Base-by-base conservation (phyloP, 495 filamentous ascomycete species). In the Trichoderma gamsii region DNA sequence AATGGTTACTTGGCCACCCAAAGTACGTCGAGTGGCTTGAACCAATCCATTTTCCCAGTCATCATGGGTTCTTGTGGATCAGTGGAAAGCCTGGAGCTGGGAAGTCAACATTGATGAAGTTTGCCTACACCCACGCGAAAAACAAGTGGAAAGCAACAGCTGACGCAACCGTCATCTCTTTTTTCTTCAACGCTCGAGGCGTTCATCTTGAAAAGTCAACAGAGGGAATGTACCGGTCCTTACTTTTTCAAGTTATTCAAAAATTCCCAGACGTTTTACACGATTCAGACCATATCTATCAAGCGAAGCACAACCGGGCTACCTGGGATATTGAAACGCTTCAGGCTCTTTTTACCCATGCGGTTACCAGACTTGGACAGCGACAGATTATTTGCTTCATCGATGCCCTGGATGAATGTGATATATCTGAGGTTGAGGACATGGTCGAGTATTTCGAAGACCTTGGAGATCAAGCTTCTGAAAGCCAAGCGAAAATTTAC, bases 191-290 rank as follows among this genome's bases (percentile, higher is more conserved):
- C 64, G 74, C 76, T 9, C 72, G 76, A 18, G 76, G 85, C 0
- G 74, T 72, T 1, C 38, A 74, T 6, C 71, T 87, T 29, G 84
- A 87, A 72, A 84, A 80, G 67, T 82, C 84, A 0, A 77, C 76
- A 2, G 4, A 65, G 1, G 85, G 86, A 6, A 84, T 87, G 81
- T 87, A 86, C 69, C 83, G 84, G 46, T 85, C 85, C 0, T 68
- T 87, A 1, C 69, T 82, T 25, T 41, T 75, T 5, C 77, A 82
- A 41, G 68, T 81, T 0, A 69, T 80, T 3, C 65, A 70, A 32
- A 27, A 27, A 11, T 25, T 76, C 16, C 75, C 78, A 2, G 25
- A 70, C 9, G 70, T 77, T 25, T 71, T 74, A 32, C 7, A n/a
- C 46, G 69, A 72, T 6, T 73, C 29, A 25, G 21, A 11, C n/a